A percentile compares a stretch with the other conserved stretches of the same genome.
Conservation (phyloP, 805 yeast species). For the Ogataea paraovalis region DNA sequence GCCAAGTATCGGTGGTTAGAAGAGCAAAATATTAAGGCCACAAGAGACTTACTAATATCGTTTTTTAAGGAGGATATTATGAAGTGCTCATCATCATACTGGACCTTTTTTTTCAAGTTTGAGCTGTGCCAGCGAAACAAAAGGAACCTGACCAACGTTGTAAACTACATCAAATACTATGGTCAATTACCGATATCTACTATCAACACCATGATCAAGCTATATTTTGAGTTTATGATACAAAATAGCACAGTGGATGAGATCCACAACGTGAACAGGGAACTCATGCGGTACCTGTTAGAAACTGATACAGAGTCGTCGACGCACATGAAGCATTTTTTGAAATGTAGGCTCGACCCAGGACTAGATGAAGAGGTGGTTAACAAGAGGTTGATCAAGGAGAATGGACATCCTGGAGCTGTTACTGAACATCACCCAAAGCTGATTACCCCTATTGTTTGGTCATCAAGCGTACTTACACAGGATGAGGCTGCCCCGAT, state of each 20-base stretch:
- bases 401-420: conserved; percentile 37
- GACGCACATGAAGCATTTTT: conserved; percentile 27
- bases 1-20: conserved; percentile 26
- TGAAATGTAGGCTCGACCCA: conserved; percentile 29
- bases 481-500: conserved; percentile 31
- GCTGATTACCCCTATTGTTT: conserved; percentile 35
- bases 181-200: conserved; percentile 45
- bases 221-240: conserved; percentile 37
- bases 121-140: conserved; percentile 44
- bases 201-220: conserved; percentile 39
- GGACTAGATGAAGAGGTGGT: conserved; percentile 27
- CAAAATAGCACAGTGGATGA: conserved; percentile 24
- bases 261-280: conserved; percentile 17
- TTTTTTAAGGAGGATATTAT: conserved; percentile 31
- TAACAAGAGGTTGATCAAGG: conserved; percentile 26
- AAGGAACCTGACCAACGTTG: conserved; percentile 40
- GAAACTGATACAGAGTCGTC: conserved; percentile 33
- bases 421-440: conserved; percentile 38
- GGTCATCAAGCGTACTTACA: conserved; percentile 17
- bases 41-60: conserved; percentile 24
- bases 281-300: conserved; percentile 21
- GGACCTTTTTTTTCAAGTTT: conserved; percentile 54
- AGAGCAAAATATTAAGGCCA: conserved; percentile 14
- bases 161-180: conserved; percentile 40
- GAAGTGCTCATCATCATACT: conserved; percentile 43